Conservation (phyloP, 345 rosid genomes). For the Citrus glauca region DNA sequence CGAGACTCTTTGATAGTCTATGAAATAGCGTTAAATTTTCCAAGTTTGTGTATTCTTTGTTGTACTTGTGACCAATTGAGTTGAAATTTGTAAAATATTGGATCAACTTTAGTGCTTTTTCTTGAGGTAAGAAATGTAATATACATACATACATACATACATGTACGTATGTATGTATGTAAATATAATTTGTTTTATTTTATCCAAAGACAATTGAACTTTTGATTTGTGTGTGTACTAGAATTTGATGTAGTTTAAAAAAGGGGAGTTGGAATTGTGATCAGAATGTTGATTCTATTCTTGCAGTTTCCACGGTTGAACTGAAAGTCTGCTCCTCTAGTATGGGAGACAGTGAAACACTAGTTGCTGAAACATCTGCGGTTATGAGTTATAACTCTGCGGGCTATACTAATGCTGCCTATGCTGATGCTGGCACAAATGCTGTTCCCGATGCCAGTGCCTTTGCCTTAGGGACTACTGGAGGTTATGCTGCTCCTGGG, state of each 20-base stretch:
- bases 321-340: slow-evolving; percentile 2
- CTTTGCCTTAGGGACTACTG: slow-evolving; percentile 33
- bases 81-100: not conserved
- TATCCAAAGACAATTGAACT: not conserved
- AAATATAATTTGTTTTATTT: too few species aligned
- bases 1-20: not conserved
- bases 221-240: not conserved
- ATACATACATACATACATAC: too few species aligned
- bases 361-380: slow-evolving; percentile 43
- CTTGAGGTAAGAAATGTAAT: not conserved
- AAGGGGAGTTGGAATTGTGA: not conserved
- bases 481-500: slow-evolving; percentile 26
- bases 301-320: slow-evolving; percentile 25
- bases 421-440: slow-evolving; percentile 20
- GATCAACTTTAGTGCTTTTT: not conserved
- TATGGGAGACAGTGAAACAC: slow-evolving; percentile 72
- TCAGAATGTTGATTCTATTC: not conserved
- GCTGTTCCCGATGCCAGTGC: slow-evolving; percentile 17
- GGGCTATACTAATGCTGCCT: slow-evolving; percentile 23
- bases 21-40: not conserved
- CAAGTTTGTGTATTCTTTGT: not conserved
- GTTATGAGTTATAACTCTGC: slow-evolving; percentile 33
- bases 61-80: not conserved
- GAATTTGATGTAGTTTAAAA: not conserved
- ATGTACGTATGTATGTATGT: too few species aligned